Percentiles rank a stretch among this genome's conserved stretches.
phyloP scores from a whole-genome alignment of 108 stramenopile genomes.

The Conticribra weissflogii region DNA sequence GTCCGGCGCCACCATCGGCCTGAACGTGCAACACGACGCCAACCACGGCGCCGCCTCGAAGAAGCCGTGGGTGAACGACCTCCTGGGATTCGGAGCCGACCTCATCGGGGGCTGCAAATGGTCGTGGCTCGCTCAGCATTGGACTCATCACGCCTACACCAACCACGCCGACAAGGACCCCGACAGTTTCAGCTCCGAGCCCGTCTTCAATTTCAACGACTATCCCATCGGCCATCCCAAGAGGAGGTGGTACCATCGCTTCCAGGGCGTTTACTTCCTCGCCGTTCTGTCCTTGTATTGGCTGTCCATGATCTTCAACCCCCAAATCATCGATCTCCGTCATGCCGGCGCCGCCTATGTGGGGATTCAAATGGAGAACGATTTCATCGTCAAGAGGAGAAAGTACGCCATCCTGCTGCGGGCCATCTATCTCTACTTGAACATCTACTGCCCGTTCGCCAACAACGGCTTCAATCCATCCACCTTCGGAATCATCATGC shows the following conservation, averaged over 20 bases:
- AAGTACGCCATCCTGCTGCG: conserved; percentile 72
- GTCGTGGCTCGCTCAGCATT: conserved; percentile 91
- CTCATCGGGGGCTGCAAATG: conserved; percentile 90
- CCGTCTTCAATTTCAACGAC: conserved; percentile 83
- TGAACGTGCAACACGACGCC: conserved; percentile 96
- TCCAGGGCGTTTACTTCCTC: conserved; percentile 80
- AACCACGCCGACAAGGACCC: conserved; percentile 85
- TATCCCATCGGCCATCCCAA: conserved; percentile 75
- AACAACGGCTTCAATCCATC: conserved; percentile 46
- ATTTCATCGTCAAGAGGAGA: conserved; percentile 66
- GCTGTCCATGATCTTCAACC: conserved; percentile 85
- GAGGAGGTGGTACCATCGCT: conserved; percentile 68
- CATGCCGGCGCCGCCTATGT: conserved; percentile 69
- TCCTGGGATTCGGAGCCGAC: conserved; percentile 88
- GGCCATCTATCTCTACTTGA: conserved; percentile 64
- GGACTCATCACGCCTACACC: conserved; percentile 88
- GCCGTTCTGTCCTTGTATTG: conserved; percentile 74
- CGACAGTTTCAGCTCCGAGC: conserved; percentile 86
- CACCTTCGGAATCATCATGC: conserved; percentile 60
- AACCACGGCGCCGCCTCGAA: conserved; percentile 93
- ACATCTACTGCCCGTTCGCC: conserved; percentile 71
- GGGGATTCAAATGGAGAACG: conserved; percentile 76
- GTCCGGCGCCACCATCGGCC: conserved; percentile 78
- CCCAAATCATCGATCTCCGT: conserved; percentile 74
- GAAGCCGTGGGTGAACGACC: conserved; percentile 78